Conservation (phyloP, 352 stramenopile species). For the Plasmopara muralis region DNA sequence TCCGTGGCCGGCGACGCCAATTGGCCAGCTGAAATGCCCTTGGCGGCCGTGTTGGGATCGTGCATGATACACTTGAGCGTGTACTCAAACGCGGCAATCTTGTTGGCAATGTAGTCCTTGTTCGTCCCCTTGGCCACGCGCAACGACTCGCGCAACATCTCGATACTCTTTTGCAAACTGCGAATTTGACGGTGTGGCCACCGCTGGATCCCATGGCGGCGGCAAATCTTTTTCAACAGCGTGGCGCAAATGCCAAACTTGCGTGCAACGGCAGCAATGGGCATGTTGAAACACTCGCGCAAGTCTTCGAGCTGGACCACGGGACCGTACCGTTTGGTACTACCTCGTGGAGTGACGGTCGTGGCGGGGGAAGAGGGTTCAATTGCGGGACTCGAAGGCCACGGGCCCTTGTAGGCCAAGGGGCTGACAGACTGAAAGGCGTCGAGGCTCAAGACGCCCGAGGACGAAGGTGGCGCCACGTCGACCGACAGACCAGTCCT, state of each 20-base stretch:
- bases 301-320: conserved; percentile 73
- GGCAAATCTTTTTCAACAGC: conserved; percentile 80
- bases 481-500: conserved; percentile 40
- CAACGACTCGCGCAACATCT: conserved; percentile 71
- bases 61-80: conserved; percentile 79
- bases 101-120: conserved; percentile 76
- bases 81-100: conserved; percentile 76
- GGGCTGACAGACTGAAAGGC: conserved; percentile 39
- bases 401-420: no score
- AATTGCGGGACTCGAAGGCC: background rate
- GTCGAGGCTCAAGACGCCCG: conserved; percentile 36
- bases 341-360: conserved; percentile 12
- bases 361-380: background rate
- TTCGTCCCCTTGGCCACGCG: conserved; percentile 64
- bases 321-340: conserved; percentile 51
- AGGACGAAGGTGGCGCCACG: no score
- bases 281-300: conserved; percentile 79
- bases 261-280: conserved; percentile 66
- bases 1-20: conserved; percentile 52
- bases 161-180: conserved; percentile 76
- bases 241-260: conserved; percentile 85
- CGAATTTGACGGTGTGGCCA: conserved; percentile 83
- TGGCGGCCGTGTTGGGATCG: conserved; percentile 68
- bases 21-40: conserved; percentile 56
- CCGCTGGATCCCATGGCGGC: conserved; percentile 71